These are phyloP conservation scores for Eutrema yunnanense DNA, from an alignment of 345 rosid genomes.

Conservation along the genomic window DNA sequence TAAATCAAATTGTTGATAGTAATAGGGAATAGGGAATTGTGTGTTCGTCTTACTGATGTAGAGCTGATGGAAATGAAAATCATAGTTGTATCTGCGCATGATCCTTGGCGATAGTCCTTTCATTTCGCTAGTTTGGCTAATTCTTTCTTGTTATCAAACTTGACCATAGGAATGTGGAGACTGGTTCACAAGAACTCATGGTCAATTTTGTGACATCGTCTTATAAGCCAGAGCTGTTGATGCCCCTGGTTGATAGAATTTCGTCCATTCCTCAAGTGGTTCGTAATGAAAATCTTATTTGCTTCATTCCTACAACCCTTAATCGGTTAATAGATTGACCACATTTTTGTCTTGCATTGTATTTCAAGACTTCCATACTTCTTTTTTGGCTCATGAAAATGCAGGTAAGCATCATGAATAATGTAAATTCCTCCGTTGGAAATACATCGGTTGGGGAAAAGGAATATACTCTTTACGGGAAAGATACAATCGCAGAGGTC, in stretches of 20 bases:
- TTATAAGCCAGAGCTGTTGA: conserved; percentile 78
- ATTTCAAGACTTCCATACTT: background rate
- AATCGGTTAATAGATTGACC: background rate
- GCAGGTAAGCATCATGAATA: conserved; percentile 83
- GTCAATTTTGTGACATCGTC: conserved; percentile 91
- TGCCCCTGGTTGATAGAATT: conserved; percentile 70
- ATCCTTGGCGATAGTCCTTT: background rate
- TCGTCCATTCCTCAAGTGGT: conserved; percentile 86
- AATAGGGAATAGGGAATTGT: background rate
- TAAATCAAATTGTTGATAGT: background rate
- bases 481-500: conserved; percentile 61
- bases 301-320: background rate
- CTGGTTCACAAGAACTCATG: conserved; percentile 72
- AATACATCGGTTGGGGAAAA: conserved; percentile 91
- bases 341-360: background rate
- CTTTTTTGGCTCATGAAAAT: conserved; percentile 1
- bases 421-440: conserved; percentile 83
- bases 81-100: background rate
- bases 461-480: conserved; percentile 76
- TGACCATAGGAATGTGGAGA: conserved; percentile 52
- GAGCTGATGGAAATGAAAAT: background rate
- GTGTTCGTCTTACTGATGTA: background rate
- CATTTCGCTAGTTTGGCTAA: conserved; percentile 7
- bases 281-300: conserved; percentile 17
- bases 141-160: conserved; percentile 11